Percentiles rank a stretch among this genome's conserved stretches.
Evolutionary conservation across 257 asterid genomes (phyloP).

Genomic region (Euphrasia confusa): DNA sequence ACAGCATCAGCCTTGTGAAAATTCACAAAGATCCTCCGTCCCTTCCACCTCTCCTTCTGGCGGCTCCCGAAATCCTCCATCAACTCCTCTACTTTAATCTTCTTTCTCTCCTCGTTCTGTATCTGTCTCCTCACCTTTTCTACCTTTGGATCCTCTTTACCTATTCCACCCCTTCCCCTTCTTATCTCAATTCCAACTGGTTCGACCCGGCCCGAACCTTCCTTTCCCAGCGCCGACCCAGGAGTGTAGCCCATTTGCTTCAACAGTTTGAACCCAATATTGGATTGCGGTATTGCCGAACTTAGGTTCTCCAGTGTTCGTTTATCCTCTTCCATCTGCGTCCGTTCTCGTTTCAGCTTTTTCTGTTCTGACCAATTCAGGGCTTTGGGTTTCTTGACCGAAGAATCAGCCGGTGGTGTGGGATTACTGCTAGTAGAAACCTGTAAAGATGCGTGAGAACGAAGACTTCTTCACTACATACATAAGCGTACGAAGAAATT

Average conservation of each 20-base stretch:
- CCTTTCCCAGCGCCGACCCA: conserved; percentile 84
- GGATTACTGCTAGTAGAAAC: conserved; percentile 31
- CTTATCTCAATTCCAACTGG: conserved; percentile 75
- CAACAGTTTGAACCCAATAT: conserved; percentile 84
- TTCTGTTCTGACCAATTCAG: conserved; percentile 63
- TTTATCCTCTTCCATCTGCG: conserved; percentile 69
- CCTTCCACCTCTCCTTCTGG: conserved; percentile 81
- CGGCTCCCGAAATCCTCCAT: conserved; percentile 71
- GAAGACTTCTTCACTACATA: neutral
- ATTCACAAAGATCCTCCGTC: conserved; percentile 55
- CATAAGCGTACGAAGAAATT: neutral
- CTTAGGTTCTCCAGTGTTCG: conserved; percentile 54
- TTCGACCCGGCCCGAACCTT: conserved; percentile 71
- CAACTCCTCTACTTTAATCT: conserved; percentile 48
- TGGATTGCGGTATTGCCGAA: conserved; percentile 84
- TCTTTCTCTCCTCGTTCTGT: conserved; percentile 43
- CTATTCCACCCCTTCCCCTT: conserved; percentile 86
- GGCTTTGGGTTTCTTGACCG: conserved; percentile 56
- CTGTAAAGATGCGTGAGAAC: conserved; percentile 29
- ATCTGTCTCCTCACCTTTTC: conserved; percentile 62
- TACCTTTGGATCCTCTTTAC: conserved; percentile 61
- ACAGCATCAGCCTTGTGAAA: conserved; percentile 79
- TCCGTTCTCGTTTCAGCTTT: conserved; percentile 54
- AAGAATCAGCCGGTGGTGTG: conserved; percentile 28
- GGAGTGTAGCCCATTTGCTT: conserved; percentile 97